These are phyloP conservation scores for Hyphopichia pseudoburtonii DNA, from an alignment of 1,139 yeast species.

Conservation along the genomic window DNA sequence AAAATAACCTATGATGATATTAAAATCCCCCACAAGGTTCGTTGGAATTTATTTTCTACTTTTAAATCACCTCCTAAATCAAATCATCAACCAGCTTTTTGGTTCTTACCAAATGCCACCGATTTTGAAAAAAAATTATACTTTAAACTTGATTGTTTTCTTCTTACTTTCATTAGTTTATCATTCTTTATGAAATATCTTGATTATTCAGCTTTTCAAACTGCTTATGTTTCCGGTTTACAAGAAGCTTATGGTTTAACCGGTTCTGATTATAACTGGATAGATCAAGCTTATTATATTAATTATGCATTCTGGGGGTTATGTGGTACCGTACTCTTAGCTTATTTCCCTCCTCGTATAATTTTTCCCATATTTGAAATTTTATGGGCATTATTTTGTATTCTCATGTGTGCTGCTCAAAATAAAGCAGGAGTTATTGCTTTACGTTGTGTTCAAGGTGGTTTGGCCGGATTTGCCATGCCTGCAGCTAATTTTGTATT, in stretches of 20 bases:
- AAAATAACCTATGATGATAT: not conserved
- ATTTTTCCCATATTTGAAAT: constrained; percentile 1
- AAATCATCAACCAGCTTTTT: not conserved
- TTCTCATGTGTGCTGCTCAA: not conserved
- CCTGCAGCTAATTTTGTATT: constrained; percentile 4
- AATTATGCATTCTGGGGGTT: not conserved
- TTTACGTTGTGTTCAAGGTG: constrained; percentile 1
- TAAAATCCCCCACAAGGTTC: not conserved
- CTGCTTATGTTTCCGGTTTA: constrained; percentile 1
- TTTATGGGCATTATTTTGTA: not conserved
- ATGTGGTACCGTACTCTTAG: not conserved
- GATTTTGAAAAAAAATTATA: constrained; percentile 1
- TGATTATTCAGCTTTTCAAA: not conserved
- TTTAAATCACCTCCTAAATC: not conserved
- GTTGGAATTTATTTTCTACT: constrained; percentile 2
- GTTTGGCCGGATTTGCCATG: constrained; percentile 1
- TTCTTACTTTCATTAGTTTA: constrained; percentile 1
- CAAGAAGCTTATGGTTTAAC: not conserved
- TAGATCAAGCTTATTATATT: constrained; percentile 1
- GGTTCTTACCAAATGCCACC: not conserved
- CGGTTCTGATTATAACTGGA: constrained; percentile 2
- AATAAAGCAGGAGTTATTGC: not conserved
- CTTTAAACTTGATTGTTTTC: constrained; percentile 2
- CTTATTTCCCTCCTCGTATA: constrained; percentile 1
- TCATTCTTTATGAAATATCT: constrained; percentile 2